Conservation (phyloP, 1,284 basidiomycete species). For the Kwoniella shivajii region DNA sequence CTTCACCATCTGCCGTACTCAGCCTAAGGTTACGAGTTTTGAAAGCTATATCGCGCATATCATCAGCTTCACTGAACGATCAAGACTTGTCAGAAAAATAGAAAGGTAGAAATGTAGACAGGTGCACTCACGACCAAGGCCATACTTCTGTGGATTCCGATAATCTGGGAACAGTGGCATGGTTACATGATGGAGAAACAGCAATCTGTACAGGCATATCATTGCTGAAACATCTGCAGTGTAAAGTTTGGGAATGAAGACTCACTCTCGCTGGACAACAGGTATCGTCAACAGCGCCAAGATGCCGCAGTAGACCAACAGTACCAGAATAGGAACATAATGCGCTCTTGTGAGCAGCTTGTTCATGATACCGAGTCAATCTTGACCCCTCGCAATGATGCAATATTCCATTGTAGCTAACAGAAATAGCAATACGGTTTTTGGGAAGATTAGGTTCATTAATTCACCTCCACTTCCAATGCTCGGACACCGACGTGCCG, state of each 20-base stretch:
- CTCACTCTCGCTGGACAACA: conserved; percentile 73
- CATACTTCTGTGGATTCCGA: conserved; percentile 70
- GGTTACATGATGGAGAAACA: conserved; percentile 70
- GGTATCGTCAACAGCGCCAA: conserved; percentile 65
- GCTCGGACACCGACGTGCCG: no score
- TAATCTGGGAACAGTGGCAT: conserved; percentile 69
- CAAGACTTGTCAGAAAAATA: not conserved
- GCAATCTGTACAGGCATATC: conserved; percentile 54
- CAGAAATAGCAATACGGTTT: no score
- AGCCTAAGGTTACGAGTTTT: conserved; percentile 76
- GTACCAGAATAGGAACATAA: conserved; percentile 43
- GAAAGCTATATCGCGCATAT: no score
- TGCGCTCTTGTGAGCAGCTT: conserved; percentile 1
- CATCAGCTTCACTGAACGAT: not conserved
- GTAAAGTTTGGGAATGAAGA: conserved; percentile 26
- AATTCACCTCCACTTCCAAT: no score
- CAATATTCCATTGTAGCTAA: no score
- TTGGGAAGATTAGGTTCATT: no score
- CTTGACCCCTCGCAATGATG: no score
- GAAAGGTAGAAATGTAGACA: no score
- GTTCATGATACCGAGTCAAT: not conserved
- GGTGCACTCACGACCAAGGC: conserved; percentile 71
- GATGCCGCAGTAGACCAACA: conserved; percentile 61
- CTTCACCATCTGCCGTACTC: conserved; percentile 72
- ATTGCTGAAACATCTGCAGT: no score